A percentile compares a stretch with the other conserved stretches of the same genome.
Conservation (phyloP, 2,329 filamentous ascomycete species). For the Diplocarpon mali region DNA sequence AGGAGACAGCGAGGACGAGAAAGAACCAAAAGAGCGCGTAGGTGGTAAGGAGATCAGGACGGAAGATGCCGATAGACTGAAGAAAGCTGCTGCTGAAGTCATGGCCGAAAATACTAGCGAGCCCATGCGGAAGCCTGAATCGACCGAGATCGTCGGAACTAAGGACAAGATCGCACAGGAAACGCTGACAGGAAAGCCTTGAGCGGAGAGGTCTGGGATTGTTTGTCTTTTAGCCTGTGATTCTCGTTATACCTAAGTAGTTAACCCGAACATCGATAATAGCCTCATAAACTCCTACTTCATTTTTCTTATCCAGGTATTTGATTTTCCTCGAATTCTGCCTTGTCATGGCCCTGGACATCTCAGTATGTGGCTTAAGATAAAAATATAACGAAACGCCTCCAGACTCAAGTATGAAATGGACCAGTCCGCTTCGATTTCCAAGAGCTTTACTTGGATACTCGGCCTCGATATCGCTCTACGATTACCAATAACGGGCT, state of each 20-base stretch:
- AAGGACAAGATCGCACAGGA: slow-evolving; percentile 26
- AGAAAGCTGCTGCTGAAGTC: slow-evolving; percentile 47
- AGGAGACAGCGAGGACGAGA: slow-evolving; percentile 90
- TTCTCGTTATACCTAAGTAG: not conserved
- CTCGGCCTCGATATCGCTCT: no score
- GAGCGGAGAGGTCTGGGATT: not conserved
- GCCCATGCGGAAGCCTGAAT: slow-evolving; percentile 21
- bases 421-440: no score
- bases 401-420: no score
- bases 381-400: no score
- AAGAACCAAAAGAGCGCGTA: slow-evolving; percentile 51
- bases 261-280: no score
- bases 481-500: no score
- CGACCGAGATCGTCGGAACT: slow-evolving; percentile 23
- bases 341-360: no score
- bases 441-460: no score
- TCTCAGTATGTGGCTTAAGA: no score
- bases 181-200: slow-evolving; percentile 21
- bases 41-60: slow-evolving; percentile 42
- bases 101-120: slow-evolving; percentile 32
- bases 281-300: no score
- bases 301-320: no score
- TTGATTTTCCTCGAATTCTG: no score
- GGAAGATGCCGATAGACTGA: slow-evolving; percentile 45
- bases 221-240: slow-evolving; percentile 6